Evolutionary conservation across 1,139 yeast species (phyloP), one percentile per base, ranked within the genome.

Genomic region (Diutina mesorugosa): DNA sequence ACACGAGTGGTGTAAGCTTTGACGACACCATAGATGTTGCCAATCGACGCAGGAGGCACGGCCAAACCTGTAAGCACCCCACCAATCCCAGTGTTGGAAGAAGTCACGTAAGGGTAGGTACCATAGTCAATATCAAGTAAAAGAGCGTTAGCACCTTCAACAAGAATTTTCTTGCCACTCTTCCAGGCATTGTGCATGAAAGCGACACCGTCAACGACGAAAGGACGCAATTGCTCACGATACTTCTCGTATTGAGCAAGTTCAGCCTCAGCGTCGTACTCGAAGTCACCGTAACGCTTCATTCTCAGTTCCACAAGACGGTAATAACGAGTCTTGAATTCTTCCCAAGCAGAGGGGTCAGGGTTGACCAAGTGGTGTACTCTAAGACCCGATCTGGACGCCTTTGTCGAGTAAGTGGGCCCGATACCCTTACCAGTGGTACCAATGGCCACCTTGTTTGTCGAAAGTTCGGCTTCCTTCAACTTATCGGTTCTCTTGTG

Each of bases 361-460:
- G 88, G 87, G 62, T 90, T 84, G 50, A 90, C 95, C 67, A 93
- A 81, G 74, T 93, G 99, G 74, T 93, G 99, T 59, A 93, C 95
- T 73, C 99, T 83, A 64, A 93, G 78, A 68, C 99, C 99, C 41
- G 97, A 90, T 73, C 99, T 85, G 21, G 96, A 87, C 57, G 96
- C 96, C 77, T 93, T 93, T 64, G 99, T 90, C 52, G 97, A 86
- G 72, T 93, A 93, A 53, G 99, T 87, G 64, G 99, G 99, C 58
- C 99, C 99, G 67, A 93, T 93, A 73, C 99, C 99, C 72, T 95
- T 93, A 68, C 98, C 97, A 55, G 99, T 93, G 61, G 99, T 93
- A 65, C 99, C 99, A 67, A 93, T 93, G 53, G 96, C 84, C 74
- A 90, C 90, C 70, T 90, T 90, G 69, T 85, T 85, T 60, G 81